A percentile compares a stretch with the other conserved stretches of the same genome.
Conservation (phyloP, 202 grass and related monocot species). For the Setaria italica region DNA sequence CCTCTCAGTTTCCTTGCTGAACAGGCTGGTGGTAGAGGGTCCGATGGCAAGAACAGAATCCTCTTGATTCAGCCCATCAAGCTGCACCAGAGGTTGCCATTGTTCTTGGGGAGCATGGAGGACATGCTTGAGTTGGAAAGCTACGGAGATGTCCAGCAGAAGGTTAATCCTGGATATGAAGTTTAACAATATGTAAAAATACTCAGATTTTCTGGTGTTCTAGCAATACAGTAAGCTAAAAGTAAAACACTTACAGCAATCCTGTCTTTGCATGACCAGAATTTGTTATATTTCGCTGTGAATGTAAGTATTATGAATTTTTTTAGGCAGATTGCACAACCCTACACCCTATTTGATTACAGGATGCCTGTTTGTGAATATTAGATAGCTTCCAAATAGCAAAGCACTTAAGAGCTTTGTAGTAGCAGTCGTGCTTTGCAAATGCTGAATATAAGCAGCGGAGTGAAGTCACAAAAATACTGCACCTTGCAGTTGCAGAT, state of each 20-base stretch:
- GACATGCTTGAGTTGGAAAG: slow-evolving; percentile 97
- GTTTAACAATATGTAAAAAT: slow-evolving; percentile 44
- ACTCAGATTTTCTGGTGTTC: neutral
- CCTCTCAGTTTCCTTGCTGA: slow-evolving; percentile 92
- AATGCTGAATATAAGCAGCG: neutral
- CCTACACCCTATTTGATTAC: neutral
- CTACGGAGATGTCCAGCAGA: slow-evolving; percentile 87
- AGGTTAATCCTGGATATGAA: slow-evolving; percentile 92
- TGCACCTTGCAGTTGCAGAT: neutral
- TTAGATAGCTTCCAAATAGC: neutral
- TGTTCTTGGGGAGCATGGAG: slow-evolving; percentile 88
- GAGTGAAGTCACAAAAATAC: neutral
- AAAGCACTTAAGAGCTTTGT: neutral
- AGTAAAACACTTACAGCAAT: neutral
- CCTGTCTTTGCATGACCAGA: neutral
- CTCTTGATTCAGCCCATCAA: slow-evolving; percentile 89
- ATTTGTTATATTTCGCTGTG: neutral
- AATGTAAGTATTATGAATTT: neutral
- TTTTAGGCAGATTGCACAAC: neutral
- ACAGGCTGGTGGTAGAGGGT: slow-evolving; percentile 86
- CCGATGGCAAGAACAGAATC: slow-evolving; percentile 81
- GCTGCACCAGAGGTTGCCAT: slow-evolving; percentile 84
- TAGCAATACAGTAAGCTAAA: slow-evolving; percentile 8
- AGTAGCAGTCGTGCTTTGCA: neutral
- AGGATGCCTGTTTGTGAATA: neutral